Percentiles rank a stretch among this genome's conserved stretches.
These are phyloP conservation scores for Tagetes erecta DNA, from an alignment of 129 eudicot species.

Conservation along the genomic window DNA sequence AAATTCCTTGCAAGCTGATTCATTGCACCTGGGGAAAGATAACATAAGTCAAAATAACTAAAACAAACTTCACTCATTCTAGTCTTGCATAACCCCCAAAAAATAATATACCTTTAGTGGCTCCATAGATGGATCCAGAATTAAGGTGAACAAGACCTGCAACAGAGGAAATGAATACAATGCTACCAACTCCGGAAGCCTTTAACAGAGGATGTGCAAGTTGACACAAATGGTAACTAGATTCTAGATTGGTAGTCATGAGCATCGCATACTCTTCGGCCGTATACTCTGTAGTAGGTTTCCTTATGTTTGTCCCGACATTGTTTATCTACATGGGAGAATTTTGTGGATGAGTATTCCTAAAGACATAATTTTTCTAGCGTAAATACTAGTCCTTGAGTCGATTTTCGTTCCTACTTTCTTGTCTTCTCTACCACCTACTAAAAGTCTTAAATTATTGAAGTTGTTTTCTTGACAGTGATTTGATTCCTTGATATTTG, in stretches of 20 bases:
- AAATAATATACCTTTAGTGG: constrained; percentile 58
- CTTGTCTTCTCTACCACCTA: too few species aligned
- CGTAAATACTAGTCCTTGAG: too few species aligned
- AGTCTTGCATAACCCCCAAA: background rate
- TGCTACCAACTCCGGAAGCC: constrained; percentile 62
- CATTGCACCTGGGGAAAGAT: constrained; percentile 57
- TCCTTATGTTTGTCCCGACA: constrained; percentile 74
- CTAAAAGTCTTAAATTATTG: too few species aligned
- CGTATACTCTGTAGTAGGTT: constrained; percentile 66
- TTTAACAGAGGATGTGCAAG: constrained; percentile 73
- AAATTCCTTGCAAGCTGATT: constrained; percentile 84
- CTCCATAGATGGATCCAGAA: constrained; percentile 71
- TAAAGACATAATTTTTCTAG: too few species aligned
- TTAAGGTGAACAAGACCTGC: constrained; percentile 49
- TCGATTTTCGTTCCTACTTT: too few species aligned
- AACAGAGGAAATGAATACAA: constrained; percentile 87
- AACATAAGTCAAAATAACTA: background rate
- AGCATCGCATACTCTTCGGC: constrained; percentile 61
- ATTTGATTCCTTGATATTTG: too few species aligned
- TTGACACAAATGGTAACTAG: constrained; percentile 72
- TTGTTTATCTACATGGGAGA: constrained; percentile 57
- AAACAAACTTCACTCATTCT: background rate
- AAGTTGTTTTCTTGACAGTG: too few species aligned
- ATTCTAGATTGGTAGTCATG: constrained; percentile 84
- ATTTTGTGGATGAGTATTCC: too few species aligned